Evolutionary conservation across 1,284 basidiomycete genomes (phyloP).

Genomic region (Naganishia sp.): DNA sequence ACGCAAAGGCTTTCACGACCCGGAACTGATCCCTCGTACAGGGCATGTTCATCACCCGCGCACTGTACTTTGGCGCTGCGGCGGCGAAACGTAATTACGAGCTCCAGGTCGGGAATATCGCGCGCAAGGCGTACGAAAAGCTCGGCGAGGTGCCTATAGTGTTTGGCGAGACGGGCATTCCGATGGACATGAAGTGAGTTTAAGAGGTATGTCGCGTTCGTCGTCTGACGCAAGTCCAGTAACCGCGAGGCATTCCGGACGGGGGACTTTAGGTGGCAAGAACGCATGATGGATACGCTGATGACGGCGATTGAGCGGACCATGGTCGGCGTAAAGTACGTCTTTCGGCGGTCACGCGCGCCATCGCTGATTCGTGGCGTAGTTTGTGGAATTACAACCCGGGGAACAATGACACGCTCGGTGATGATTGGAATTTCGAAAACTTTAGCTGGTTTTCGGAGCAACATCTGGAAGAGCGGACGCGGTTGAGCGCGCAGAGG

Average conservation of each 20-base stretch:
- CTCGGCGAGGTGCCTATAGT: constrained; percentile 78
- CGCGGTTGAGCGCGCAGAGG: constrained; percentile 50
- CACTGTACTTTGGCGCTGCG: constrained; percentile 81
- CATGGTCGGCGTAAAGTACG: constrained; percentile 78
- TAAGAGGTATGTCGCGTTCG: not conserved
- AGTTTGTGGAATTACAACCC: constrained; percentile 97
- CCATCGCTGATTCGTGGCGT: not conserved
- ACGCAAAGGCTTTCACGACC: not conserved
- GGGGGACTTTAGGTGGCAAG: constrained; percentile 77
- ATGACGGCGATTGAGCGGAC: constrained; percentile 72
- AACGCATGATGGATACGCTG: constrained; percentile 85
- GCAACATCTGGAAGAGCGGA: constrained; percentile 49
- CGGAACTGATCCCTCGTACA: constrained; percentile 44
- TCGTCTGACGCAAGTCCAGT: constrained; percentile 53
- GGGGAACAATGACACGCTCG: constrained; percentile 71
- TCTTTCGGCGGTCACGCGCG: constrained; percentile 32
- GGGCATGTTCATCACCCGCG: constrained; percentile 78
- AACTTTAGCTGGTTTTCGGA: constrained; percentile 91
- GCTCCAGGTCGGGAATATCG: constrained; percentile 76
- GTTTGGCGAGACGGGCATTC: constrained; percentile 86
- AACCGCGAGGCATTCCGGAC: constrained; percentile 68
- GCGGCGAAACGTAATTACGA: constrained; percentile 78
- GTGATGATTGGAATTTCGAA: constrained; percentile 94
- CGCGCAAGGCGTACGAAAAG: constrained; percentile 64
- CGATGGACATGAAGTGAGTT: constrained; percentile 89